Evolutionary conservation across 1,139 yeast species (phyloP), one percentile per base, ranked within the genome.

Genomic region (Nadsonia starkeyi-henricii): DNA sequence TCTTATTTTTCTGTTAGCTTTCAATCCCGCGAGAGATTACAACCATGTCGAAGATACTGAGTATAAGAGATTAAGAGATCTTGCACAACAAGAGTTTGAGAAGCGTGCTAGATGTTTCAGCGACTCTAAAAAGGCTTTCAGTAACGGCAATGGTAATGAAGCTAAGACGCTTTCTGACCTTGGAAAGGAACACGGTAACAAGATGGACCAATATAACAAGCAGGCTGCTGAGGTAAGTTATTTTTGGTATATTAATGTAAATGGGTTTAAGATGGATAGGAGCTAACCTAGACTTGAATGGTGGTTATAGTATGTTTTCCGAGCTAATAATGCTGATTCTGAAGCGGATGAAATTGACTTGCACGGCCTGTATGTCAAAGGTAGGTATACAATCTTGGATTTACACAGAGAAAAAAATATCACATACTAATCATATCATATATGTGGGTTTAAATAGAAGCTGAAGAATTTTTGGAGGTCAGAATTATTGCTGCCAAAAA

Each of bases 251-350:
- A 5, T 23, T 5, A 23, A 5, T 5, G 28, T 9, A 23, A 5
- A 23, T 23, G 5, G 5, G 9, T 5, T 9, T 5, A 23, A 23
- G 28, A n/a, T n/a, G 28, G 28, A 23, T 23, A 23, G 8, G 9
- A 9, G 9, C 28, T 23, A 23, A 23, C 28, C 28, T 5, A 23
- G 9, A 9, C 28, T 23, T 23, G 9, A 23, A 5, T 23, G 28
- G 9, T 9, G 28, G 9, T 23, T 9, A 7, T 33, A 33, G 61
- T 89, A 81, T 62, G 97, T 88, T 2, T 89, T 89, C 62, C 71
- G 81, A 45, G 91, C 84, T 57, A 91, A 91, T 62, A 91, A 91
- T 60, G 77, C 85, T 36, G 96, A 88, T 60, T 81, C 93, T 33
- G 80, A 77, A 33, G 73, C 73, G 18, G 85, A 86, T 62, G 97